phyloP scores from a whole-genome alignment of 2,329 filamentous ascomycete species.

The Ascochyta pisi region DNA sequence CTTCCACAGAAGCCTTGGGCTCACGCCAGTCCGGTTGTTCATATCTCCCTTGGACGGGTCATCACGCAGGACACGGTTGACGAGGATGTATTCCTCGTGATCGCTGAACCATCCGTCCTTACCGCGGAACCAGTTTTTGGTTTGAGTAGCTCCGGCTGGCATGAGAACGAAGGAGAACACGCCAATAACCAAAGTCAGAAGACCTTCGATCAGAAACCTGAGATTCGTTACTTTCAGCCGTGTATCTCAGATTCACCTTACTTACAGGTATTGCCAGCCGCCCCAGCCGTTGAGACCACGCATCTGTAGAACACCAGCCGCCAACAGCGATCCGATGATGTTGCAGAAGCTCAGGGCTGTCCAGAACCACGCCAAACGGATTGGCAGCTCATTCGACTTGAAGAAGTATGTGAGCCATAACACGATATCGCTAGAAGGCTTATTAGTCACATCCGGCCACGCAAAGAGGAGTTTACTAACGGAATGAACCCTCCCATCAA shows the following conservation, averaged over 20 bases:
- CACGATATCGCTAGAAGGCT: slow-evolving; percentile 47
- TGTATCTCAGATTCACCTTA: background rate
- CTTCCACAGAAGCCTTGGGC: slow-evolving; percentile 28
- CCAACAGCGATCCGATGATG: slow-evolving; percentile 49
- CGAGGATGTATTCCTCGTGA: slow-evolving; percentile 66
- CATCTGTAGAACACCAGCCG: slow-evolving; percentile 52
- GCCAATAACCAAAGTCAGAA: slow-evolving; percentile 62
- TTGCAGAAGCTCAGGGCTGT: slow-evolving; percentile 47
- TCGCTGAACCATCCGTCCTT: slow-evolving; percentile 69
- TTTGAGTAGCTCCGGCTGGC: slow-evolving; percentile 58
- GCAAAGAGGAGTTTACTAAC: background rate
- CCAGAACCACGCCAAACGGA: slow-evolving; percentile 54
- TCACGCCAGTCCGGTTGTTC: slow-evolving; percentile 49
- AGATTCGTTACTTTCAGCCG: slow-evolving; percentile 35
- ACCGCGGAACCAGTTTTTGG: slow-evolving; percentile 61
- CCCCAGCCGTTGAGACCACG: slow-evolving; percentile 49
- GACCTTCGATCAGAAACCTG: slow-evolving; percentile 61
- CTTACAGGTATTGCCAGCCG: slow-evolving; percentile 51
- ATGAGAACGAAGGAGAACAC: slow-evolving; percentile 63
- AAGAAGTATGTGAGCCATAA: slow-evolving; percentile 54
- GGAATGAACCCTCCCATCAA: slow-evolving; percentile 46
- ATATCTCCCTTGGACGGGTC: slow-evolving; percentile 63
- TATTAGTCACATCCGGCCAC: slow-evolving; percentile 28
- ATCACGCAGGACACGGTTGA: slow-evolving; percentile 67
- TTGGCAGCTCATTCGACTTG: slow-evolving; percentile 50